These are phyloP conservation scores for Candida namnaoensis DNA, from an alignment of 805 yeast species.

Conservation along the genomic window DNA sequence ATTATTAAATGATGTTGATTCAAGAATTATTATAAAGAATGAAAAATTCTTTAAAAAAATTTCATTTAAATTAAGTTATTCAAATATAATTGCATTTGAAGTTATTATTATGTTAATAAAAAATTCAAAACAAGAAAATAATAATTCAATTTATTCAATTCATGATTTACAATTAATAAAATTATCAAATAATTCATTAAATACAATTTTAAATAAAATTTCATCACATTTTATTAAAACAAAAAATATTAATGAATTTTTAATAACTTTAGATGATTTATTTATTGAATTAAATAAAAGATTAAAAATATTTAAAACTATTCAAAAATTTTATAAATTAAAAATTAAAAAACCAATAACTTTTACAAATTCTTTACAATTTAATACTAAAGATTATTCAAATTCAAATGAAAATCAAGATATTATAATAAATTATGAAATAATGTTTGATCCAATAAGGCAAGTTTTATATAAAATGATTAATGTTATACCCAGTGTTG, in stretches of 20 bases:
- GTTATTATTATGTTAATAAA: conserved; percentile 7
- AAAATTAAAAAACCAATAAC: background rate
- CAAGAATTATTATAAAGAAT: conserved; percentile 10
- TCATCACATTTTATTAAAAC: conserved; percentile 1
- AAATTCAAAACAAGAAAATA: background rate
- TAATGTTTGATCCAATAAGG: background rate
- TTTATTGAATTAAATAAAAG: background rate
- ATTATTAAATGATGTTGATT: conserved; percentile 3
- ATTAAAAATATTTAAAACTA: too few relatives aligned
- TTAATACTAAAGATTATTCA: too few relatives aligned
- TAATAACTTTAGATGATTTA: conserved; percentile 10
- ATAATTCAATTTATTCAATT: conserved; percentile 5
- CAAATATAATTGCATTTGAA: conserved; percentile 5
- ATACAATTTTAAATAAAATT: conserved; percentile 7
- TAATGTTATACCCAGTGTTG: background rate
- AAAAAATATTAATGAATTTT: conserved; percentile 13
- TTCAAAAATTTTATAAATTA: too few relatives aligned
- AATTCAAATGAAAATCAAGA: too few relatives aligned
- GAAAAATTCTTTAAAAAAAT: conserved; percentile 11
- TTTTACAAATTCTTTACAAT: background rate
- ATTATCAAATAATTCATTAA: conserved; percentile 14
- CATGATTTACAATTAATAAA: conserved; percentile 5
- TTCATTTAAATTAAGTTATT: conserved; percentile 7
- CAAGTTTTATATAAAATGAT: background rate
- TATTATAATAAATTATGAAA: background rate